Evolutionary conservation across 306 rosid genomes (phyloP).

Genomic region (Sphenostylis stenocarpa): DNA sequence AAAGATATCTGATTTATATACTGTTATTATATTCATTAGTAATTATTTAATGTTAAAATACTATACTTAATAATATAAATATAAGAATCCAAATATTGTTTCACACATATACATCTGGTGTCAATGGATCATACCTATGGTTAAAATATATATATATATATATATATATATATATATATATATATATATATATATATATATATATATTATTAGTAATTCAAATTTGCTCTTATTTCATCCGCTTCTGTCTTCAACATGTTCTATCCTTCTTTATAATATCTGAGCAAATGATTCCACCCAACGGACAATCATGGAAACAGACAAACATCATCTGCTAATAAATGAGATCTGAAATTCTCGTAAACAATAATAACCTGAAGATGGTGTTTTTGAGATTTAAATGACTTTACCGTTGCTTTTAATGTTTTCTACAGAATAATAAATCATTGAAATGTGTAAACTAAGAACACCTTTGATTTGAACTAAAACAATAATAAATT

Average conservation of each 20-base stretch:
- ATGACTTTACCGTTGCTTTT: neutral
- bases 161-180: too few relatives aligned
- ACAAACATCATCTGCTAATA: neutral
- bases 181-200: too few relatives aligned
- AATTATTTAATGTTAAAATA: too few relatives aligned
- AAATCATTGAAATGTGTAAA: neutral
- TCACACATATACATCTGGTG: too few relatives aligned
- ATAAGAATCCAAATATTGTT: too few relatives aligned
- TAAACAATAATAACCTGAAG: neutral
- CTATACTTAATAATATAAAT: too few relatives aligned
- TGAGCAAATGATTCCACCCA: neutral
- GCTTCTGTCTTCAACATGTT: neutral
- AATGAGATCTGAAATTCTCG: neutral
- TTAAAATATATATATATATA: too few relatives aligned
- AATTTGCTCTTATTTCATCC: too few relatives aligned
- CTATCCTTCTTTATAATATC: neutral
- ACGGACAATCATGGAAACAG: neutral
- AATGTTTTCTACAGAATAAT: neutral
- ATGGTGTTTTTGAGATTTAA: neutral
- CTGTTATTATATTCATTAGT: too few relatives aligned
- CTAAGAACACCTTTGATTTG: neutral
- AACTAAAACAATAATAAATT: neutral
- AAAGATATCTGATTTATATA: too few relatives aligned
- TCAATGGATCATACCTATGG: too few relatives aligned
- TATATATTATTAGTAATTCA: too few relatives aligned